Percentiles rank a stretch among this genome's conserved stretches.
phyloP scores from a whole-genome alignment of 805 yeast genomes.

The Maudiozyma turicensis region DNA sequence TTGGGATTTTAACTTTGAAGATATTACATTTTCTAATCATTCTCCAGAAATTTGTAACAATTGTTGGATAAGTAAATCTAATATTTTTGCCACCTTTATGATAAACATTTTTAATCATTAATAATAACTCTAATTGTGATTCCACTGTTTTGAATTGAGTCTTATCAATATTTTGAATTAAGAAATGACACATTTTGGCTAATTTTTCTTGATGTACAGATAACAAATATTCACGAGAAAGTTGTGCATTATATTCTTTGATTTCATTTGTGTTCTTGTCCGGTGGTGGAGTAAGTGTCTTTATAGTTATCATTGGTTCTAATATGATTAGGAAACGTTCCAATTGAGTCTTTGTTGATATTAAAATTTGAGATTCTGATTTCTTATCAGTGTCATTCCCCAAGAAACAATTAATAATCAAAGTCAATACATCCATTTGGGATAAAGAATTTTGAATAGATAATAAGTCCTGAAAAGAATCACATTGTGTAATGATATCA shows the following conservation, averaged over 20 bases:
- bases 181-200: slow-evolving; percentile 59
- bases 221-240: neutral
- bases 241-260: neutral
- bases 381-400: too few species aligned
- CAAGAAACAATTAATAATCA: slow-evolving; percentile 38
- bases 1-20: slow-evolving; percentile 14
- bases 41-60: slow-evolving; percentile 52
- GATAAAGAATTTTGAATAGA: slow-evolving; percentile 47
- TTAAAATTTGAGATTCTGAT: slow-evolving; percentile 1
- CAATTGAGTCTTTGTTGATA: slow-evolving; percentile 16
- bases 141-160: slow-evolving; percentile 12
- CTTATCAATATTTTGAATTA: slow-evolving; percentile 30
- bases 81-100: slow-evolving; percentile 41
- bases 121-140: slow-evolving; percentile 32
- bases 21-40: slow-evolving; percentile 43
- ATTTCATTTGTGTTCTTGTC: neutral
- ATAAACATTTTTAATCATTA: slow-evolving; percentile 18
- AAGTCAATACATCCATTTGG: slow-evolving; percentile 20
- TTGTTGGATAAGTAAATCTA: slow-evolving; percentile 64
- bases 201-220: slow-evolving; percentile 44
- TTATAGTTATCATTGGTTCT: slow-evolving; percentile 15
- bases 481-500: slow-evolving; percentile 17
- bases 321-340: slow-evolving; percentile 15
- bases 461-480: slow-evolving; percentile 16
- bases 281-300: too few species aligned